Conservation (phyloP, 441 rosid species). For the Euphorbia corollata region DNA sequence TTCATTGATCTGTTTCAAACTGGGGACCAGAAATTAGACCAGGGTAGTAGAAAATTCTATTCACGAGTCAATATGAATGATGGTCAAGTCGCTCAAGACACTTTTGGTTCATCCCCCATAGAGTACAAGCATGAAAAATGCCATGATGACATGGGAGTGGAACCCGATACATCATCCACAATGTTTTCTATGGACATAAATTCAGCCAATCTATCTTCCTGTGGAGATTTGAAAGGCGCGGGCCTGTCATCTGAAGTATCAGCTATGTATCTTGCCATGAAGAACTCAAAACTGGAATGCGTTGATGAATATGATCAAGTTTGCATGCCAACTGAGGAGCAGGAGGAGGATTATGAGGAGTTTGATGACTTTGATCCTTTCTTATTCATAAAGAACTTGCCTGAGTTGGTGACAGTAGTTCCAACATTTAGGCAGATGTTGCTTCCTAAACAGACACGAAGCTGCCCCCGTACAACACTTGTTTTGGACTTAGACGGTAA, state of each 20-base stretch:
- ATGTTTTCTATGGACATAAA: conserved; percentile 35
- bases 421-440: conserved; percentile 85
- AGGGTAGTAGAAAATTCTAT: conserved; percentile 18
- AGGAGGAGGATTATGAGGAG: conserved; percentile 69
- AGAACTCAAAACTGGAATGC: conserved; percentile 90
- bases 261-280: conserved; percentile 91
- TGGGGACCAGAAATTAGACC: conserved; percentile 28
- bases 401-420: conserved; percentile 72
- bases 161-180: conserved; percentile 27
- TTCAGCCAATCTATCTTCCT: conserved; percentile 24
- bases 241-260: conserved; percentile 72
- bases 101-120: conserved; percentile 21
- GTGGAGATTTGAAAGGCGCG: conserved; percentile 44
- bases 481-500: conserved; percentile 96
- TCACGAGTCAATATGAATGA: conserved; percentile 21
- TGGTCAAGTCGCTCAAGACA: conserved; percentile 21
- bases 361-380: conserved; percentile 91
- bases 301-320: conserved; percentile 80
- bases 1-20: conserved; percentile 27
- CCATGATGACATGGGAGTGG: conserved; percentile 24
- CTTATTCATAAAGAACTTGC: conserved; percentile 83
- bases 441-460: conserved; percentile 94
- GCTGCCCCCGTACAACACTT: conserved; percentile 89
- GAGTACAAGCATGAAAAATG: conserved; percentile 22
- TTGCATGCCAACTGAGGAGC: conserved; percentile 51